These are phyloP conservation scores for Phytophthora pinifolia DNA, from an alignment of 352 stramenopile species.

Conservation along the genomic window DNA sequence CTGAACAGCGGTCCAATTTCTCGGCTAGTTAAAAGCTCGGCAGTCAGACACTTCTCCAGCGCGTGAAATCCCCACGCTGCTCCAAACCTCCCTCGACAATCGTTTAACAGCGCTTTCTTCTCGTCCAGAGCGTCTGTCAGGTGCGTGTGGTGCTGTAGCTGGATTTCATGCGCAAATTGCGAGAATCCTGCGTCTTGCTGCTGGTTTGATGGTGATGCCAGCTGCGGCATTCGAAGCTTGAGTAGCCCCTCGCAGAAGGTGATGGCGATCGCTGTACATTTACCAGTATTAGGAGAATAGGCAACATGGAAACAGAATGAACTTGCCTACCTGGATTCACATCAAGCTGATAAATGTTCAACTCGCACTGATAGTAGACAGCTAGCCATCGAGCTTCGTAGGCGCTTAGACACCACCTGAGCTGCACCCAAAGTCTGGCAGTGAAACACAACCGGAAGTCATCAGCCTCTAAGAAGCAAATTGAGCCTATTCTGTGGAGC, in stretches of 20 bases:
- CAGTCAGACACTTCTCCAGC: conserved; percentile 15
- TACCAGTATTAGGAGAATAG: neutral
- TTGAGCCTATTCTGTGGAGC: neutral
- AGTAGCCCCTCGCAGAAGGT: conserved; percentile 32
- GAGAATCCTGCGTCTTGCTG: conserved; percentile 32
- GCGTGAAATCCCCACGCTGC: conserved; percentile 13
- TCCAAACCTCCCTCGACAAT: conserved; percentile 30
- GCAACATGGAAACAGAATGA: neutral
- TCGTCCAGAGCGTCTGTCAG: conserved; percentile 32
- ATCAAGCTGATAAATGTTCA: conserved; percentile 49
- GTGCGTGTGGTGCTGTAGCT: conserved; percentile 37
- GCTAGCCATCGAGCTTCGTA: conserved; percentile 54
- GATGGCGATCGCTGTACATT: conserved; percentile 34
- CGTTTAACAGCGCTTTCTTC: conserved; percentile 34
- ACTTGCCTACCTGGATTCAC: conserved; percentile 39
- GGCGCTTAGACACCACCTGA: conserved; percentile 37
- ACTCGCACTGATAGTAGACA: conserved; percentile 45
- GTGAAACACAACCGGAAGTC: neutral
- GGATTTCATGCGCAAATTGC: conserved; percentile 41
- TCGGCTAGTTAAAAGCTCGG: conserved; percentile 19
- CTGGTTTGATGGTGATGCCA: conserved; percentile 19
- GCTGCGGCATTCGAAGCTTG: conserved; percentile 25
- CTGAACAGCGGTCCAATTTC: conserved; percentile 17
- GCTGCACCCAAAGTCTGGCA: conserved; percentile 38
- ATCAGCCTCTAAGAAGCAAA: no score